Conservation (phyloP, 2,329 filamentous ascomycete species). For the Aureobasidium sp. region DNA sequence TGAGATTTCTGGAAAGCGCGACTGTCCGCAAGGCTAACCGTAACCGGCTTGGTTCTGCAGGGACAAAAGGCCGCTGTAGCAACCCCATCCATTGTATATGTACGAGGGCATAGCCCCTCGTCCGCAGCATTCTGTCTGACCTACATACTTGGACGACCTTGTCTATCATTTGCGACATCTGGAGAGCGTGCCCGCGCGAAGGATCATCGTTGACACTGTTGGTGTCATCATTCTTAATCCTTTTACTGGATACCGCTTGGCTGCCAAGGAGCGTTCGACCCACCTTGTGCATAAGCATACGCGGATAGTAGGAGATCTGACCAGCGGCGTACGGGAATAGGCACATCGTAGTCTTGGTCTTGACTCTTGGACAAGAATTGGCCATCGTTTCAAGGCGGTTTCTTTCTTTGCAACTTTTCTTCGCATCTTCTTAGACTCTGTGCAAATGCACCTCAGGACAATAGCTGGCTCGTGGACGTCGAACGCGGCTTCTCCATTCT, state of each 20-base stretch:
- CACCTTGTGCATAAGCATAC: slow-evolving; percentile 7
- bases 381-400: neutral
- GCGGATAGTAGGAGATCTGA: slow-evolving; percentile 3
- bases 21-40: slow-evolving; percentile 11
- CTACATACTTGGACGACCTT: neutral
- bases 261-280: slow-evolving; percentile 11
- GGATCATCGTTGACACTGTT: neutral
- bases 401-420: neutral
- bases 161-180: neutral
- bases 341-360: slow-evolving; percentile 5
- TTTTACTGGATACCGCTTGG: slow-evolving; percentile 1
- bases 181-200: neutral
- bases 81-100: slow-evolving; percentile 10
- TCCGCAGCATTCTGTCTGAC: slow-evolving; percentile 5
- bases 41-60: neutral
- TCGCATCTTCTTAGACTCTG: neutral
- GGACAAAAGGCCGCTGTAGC: slow-evolving; percentile 14
- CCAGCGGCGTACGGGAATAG: slow-evolving; percentile 9
- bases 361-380: slow-evolving; percentile 5
- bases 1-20: slow-evolving; percentile 11
- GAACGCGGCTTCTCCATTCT: slow-evolving; percentile 6
- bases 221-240: slow-evolving; percentile 6
- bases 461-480: neutral
- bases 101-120: slow-evolving; percentile 9
- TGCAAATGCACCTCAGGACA: neutral